phyloP scores from a whole-genome alignment of 805 yeast species.

The Saccharomycopsis amapae region DNA sequence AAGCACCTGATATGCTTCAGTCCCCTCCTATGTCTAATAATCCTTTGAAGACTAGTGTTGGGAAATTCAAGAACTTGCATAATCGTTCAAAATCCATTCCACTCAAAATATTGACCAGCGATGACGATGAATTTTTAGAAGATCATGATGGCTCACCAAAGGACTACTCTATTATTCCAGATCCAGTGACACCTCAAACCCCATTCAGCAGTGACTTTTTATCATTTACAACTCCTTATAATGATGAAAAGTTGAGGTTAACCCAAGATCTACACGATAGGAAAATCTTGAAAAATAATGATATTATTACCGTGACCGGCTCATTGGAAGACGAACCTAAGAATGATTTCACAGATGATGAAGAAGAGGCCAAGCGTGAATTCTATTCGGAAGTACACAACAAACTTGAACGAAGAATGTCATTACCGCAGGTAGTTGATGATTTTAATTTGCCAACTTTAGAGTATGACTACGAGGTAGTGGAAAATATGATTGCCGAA shows the following conservation, averaged over 20 bases:
- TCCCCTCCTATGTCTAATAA: no score
- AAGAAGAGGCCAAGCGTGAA: background rate
- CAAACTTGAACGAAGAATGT: constrained; percentile 31
- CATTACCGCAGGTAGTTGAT: constrained; percentile 32
- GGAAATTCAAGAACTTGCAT: constrained; percentile 23
- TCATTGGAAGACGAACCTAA: no score
- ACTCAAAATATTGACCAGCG: constrained; percentile 11
- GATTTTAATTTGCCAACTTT: constrained; percentile 31
- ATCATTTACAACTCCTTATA: background rate
- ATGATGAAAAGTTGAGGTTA: no score
- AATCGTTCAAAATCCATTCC: constrained; percentile 8
- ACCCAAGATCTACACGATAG: no score
- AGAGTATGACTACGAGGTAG: constrained; percentile 24
- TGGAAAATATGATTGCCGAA: constrained; percentile 8
- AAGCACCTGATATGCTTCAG: background rate
- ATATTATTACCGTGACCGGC: no score
- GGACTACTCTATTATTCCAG: background rate
- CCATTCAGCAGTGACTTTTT: background rate
- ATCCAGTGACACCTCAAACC: background rate
- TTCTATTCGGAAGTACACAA: constrained; percentile 21
- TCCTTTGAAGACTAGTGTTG: constrained; percentile 24
- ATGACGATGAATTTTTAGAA: constrained; percentile 12
- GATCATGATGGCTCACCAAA: background rate
- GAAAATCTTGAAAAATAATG: no score
- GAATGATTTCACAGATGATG: no score